Evolutionary conservation across 2,329 filamentous ascomycete species (phyloP).

Genomic region (Ceratocystis papillata): DNA sequence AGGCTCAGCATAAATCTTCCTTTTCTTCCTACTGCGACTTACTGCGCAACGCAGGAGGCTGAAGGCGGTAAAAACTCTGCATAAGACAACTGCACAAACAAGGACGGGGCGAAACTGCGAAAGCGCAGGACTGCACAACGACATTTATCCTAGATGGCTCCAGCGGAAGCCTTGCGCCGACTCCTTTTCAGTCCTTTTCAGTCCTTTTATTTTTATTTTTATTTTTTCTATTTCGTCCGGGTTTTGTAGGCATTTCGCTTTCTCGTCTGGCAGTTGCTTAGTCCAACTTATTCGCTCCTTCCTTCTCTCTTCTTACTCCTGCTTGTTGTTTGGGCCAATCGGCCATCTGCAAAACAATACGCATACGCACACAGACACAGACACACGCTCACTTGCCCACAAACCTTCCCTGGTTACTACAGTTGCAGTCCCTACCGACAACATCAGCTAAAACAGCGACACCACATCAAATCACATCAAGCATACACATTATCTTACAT

Average conservation of each 20-base stretch:
- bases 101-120: background rate
- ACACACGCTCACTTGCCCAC: too few relatives aligned
- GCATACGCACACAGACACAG: too few relatives aligned
- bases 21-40: background rate
- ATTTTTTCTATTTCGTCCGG: background rate
- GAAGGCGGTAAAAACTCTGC: slow-evolving; percentile 14
- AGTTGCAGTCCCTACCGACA: background rate
- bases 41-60: slow-evolving; percentile 10
- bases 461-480: background rate
- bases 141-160: background rate
- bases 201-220: background rate
- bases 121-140: background rate
- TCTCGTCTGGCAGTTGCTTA: slow-evolving; percentile 10
- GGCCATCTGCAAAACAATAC: slow-evolving; percentile 5
- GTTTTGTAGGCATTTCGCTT: background rate
- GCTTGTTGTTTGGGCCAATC: background rate
- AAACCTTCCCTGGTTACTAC: slow-evolving; percentile 2
- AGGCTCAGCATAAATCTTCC: slow-evolving; percentile 3
- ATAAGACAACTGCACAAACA: slow-evolving; percentile 8
- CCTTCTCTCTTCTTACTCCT: background rate
- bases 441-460: background rate
- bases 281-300: background rate
- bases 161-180: background rate
- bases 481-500: background rate
- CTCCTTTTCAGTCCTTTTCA: background rate